Evolutionary conservation across 768 basidiomycete genomes (phyloP).

Genomic region (Kwoniella sp.): DNA sequence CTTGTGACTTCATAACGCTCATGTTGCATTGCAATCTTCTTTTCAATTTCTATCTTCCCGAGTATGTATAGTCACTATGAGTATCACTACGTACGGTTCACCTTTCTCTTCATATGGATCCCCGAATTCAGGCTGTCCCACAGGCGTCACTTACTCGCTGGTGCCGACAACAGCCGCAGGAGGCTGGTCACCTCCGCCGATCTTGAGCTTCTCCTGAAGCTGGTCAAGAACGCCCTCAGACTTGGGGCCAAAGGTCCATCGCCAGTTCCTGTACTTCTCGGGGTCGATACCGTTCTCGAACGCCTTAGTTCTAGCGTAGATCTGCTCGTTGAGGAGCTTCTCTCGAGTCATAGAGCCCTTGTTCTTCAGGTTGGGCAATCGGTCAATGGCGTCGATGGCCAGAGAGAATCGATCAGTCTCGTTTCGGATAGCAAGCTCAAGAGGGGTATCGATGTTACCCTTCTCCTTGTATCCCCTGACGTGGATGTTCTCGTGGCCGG

Average conservation of each 20-base stretch:
- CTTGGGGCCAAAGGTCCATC: slow-evolving; percentile 36
- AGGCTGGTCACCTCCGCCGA: slow-evolving; percentile 18
- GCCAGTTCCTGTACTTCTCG: slow-evolving; percentile 36
- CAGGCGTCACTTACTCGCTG: slow-evolving; percentile 29
- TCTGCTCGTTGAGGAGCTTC: slow-evolving; percentile 44
- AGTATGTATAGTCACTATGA: neutral
- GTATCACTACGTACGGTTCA: neutral
- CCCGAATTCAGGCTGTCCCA: too few species aligned
- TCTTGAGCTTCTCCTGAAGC: slow-evolving; percentile 19
- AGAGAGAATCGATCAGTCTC: slow-evolving; percentile 41
- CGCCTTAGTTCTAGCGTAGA: slow-evolving; percentile 40
- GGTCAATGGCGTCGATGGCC: slow-evolving; percentile 52
- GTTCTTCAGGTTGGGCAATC: slow-evolving; percentile 39
- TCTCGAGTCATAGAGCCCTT: slow-evolving; percentile 41
- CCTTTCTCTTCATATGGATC: too few species aligned
- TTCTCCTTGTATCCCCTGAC: slow-evolving; percentile 49
- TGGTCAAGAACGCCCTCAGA: slow-evolving; percentile 19
- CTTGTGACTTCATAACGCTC: neutral
- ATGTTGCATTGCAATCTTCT: neutral
- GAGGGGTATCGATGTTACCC: slow-evolving; percentile 50
- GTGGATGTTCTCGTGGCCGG: slow-evolving; percentile 34
- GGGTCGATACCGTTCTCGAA: slow-evolving; percentile 51
- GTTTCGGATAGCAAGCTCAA: slow-evolving; percentile 41
- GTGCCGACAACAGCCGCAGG: slow-evolving; percentile 34
- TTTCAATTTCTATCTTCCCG: neutral